Evolutionary conservation across 371 early-diverging fungal species (phyloP).

Genomic region (Basidiobolus meristosporus): DNA sequence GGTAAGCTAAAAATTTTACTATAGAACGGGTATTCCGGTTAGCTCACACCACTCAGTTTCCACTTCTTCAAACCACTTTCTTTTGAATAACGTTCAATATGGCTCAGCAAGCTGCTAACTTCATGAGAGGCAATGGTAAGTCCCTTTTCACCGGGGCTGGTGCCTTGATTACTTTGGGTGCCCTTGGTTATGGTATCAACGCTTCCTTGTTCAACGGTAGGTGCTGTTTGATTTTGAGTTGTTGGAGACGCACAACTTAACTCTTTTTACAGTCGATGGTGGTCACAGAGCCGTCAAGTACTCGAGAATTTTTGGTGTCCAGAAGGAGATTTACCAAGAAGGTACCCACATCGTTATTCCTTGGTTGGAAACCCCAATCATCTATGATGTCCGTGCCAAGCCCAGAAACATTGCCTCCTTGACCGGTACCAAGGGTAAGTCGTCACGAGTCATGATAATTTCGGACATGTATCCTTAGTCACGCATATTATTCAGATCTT

Average conservation of each 20-base stretch:
- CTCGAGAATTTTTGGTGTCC: constrained; percentile 86
- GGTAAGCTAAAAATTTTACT: too few relatives aligned
- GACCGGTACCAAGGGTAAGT: constrained; percentile 89
- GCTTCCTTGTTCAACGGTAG: constrained; percentile 68
- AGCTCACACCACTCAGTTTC: too few relatives aligned
- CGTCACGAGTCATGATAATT: constrained; percentile 41
- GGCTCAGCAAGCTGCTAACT: neutral
- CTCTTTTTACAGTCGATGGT: constrained; percentile 54
- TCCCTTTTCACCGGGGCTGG: constrained; percentile 31
- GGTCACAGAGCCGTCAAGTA: constrained; percentile 97
- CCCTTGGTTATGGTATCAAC: constrained; percentile 48
- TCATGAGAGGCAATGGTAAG: constrained; percentile 24
- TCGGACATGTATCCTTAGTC: constrained; percentile 23
- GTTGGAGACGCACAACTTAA: too few relatives aligned
- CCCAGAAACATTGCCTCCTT: constrained; percentile 91
- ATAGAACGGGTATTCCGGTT: too few relatives aligned
- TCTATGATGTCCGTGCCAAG: constrained; percentile 96
- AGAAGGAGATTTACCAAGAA: constrained; percentile 66
- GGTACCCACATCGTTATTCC: constrained; percentile 95
- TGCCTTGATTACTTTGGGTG: constrained; percentile 43
- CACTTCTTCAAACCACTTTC: too few relatives aligned
- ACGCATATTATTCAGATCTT: constrained; percentile 75
- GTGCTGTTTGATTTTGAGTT: neutral
- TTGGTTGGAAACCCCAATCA: constrained; percentile 88
- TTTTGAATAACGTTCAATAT: too few relatives aligned